Evolutionary conservation across 108 stramenopile species (phyloP).

Genomic region (Nannochloropsis gaditana): DNA sequence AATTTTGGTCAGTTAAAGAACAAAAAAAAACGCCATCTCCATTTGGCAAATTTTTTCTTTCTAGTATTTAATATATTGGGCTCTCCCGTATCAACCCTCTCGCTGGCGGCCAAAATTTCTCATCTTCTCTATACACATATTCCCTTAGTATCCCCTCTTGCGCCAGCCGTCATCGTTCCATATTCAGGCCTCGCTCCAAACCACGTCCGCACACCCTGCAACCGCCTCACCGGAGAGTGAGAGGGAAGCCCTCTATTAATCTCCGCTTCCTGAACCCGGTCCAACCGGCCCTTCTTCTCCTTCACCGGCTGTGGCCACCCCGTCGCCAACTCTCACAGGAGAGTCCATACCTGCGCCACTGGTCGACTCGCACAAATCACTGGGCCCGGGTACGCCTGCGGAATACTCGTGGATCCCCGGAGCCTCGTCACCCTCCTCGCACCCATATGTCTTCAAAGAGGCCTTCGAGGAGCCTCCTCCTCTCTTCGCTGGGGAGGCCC

Average conservation of each 20-base stretch:
- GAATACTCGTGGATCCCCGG: not conserved
- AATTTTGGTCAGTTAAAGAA: not conserved
- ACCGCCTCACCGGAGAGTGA: not conserved
- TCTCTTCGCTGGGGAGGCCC: no score
- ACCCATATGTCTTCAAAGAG: no score
- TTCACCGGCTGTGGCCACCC: not conserved
- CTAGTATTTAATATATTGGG: not conserved
- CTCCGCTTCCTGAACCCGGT: not conserved
- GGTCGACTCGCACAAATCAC: not conserved
- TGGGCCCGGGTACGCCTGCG: not conserved
- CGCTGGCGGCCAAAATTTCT: not conserved
- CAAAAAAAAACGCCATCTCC: not conserved
- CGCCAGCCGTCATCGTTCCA: not conserved
- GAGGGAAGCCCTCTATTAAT: not conserved
- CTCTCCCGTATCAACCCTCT: not conserved
- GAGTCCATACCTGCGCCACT: not conserved
- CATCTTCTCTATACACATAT: not conserved
- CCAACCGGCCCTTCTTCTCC: not conserved
- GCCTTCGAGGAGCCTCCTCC: no score
- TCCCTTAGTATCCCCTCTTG: not conserved
- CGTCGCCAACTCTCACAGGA: not conserved
- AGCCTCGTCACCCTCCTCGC: not conserved
- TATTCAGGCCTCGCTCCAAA: not conserved
- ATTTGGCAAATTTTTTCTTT: not conserved
- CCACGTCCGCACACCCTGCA: not conserved